Conservation (phyloP, 73 alveolate genomes). For the Blepharisma japonicum region DNA sequence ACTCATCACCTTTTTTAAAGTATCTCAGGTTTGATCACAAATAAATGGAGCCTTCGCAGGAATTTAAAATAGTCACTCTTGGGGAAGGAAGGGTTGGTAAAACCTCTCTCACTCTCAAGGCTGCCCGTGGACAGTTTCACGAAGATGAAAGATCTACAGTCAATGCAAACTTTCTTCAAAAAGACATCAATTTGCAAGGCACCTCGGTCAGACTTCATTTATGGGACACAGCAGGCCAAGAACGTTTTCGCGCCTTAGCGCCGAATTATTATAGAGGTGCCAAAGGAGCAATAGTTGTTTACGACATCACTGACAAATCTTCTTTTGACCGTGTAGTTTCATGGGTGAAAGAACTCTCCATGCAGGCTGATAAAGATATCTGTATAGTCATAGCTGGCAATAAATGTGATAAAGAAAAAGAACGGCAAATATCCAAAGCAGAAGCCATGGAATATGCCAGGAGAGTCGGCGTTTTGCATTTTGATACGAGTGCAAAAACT, state of each 20-base stretch:
- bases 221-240: slow-evolving; percentile 61
- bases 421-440: not conserved
- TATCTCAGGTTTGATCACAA: no score
- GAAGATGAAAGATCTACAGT: slow-evolving; percentile 69
- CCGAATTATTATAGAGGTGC: slow-evolving; percentile 43
- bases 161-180: slow-evolving; percentile 57
- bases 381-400: not conserved
- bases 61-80: slow-evolving; percentile 49
- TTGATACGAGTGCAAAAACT: not conserved
- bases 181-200: not conserved
- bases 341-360: not conserved
- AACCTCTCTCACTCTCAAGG: slow-evolving; percentile 73
- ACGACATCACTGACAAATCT: slow-evolving; percentile 41
- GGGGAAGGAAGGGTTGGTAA: slow-evolving; percentile 88
- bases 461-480: not conserved
- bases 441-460: not conserved
- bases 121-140: slow-evolving; percentile 64
- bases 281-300: slow-evolving; percentile 42
- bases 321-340: slow-evolving; percentile 40
- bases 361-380: not conserved
- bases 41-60: not conserved
- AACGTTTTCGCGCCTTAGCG: slow-evolving; percentile 37
- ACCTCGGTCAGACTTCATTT: slow-evolving; percentile 13
- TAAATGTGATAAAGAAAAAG: not conserved
- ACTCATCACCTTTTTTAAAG: no score